These are phyloP conservation scores for Ophiocordyceps polyrhachis-furcata DNA, from an alignment of 2,329 filamentous ascomycete species.

Conservation along the genomic window DNA sequence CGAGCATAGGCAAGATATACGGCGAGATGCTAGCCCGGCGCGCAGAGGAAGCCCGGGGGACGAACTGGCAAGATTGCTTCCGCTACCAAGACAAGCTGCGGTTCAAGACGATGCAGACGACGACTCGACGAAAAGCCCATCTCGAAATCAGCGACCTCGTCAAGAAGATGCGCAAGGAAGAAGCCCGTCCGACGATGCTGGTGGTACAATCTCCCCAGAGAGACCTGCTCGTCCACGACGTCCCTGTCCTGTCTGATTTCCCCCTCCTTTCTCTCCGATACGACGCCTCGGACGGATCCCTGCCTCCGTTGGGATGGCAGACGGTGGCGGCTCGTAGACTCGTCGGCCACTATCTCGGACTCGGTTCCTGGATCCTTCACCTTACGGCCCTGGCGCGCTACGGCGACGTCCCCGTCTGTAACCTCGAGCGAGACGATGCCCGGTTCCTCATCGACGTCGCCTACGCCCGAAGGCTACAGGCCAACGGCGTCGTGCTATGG, in stretches of 20 bases:
- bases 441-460: slow-evolving; percentile 90
- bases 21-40: slow-evolving; percentile 51
- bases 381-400: slow-evolving; percentile 76
- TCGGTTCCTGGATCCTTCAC: slow-evolving; percentile 86
- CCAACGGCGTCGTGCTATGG: slow-evolving; percentile 89
- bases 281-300: slow-evolving; percentile 65
- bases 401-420: slow-evolving; percentile 86
- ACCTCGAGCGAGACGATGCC: slow-evolving; percentile 85
- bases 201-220: slow-evolving; percentile 83
- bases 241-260: slow-evolving; percentile 68
- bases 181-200: slow-evolving; percentile 60
- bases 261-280: slow-evolving; percentile 67
- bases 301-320: slow-evolving; percentile 91
- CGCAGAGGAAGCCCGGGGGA: slow-evolving; percentile 44
- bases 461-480: slow-evolving; percentile 76
- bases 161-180: slow-evolving; percentile 79
- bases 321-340: slow-evolving; percentile 69
- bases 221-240: slow-evolving; percentile 62
- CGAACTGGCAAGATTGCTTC: slow-evolving; percentile 64
- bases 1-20: slow-evolving; percentile 83
- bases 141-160: slow-evolving; percentile 75
- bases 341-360: slow-evolving; percentile 74
- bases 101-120: slow-evolving; percentile 77
- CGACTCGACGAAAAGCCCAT: slow-evolving; percentile 73
- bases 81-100: slow-evolving; percentile 70